Base-by-base conservation (phyloP, 208 protist species). In the Vickermania spadyakhi region DNA sequence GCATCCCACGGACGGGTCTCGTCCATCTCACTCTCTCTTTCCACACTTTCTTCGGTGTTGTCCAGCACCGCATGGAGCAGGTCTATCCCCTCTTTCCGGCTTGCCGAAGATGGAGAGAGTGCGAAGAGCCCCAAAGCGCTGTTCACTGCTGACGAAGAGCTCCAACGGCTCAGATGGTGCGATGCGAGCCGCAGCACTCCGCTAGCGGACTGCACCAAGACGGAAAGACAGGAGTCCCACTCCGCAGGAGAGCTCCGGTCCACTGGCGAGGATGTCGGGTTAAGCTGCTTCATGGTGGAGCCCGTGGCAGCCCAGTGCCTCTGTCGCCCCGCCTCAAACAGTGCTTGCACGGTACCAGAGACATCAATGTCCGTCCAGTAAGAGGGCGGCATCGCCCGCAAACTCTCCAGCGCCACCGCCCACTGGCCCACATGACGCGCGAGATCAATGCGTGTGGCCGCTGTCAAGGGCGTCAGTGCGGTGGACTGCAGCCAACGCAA, bases 291-390 rank as follows among this genome's bases (percentile, higher is more conserved):
- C n/a, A n/a, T n/a, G n/a, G n/a, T n/a, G 14, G n/a, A 23, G 14
- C 28, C 27, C 49, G 2, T 2, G 18, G 56, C 28, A 36, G 11
- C 2, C 45, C 59, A 28, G 22, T 63, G 26, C 13, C 30, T 5
- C 59, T 59, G 2, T 60, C 28, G 64, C 21, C 64, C 68, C 13
- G 76, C 73, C 25, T 57, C 60, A 57, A 85, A 86, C n/a, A 89
- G 42, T 28, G 68, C 62, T 5, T 78, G 75, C 21, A 89, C 50
- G 13, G 60, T 71, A 22, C 67, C 72, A 14, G 69, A 51, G 2
- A 86, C 68, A 28, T 91, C 84, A 55, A 83, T 73, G 56, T 89
- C 78, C 3, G 76, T 86, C 81, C 84, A 91, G 29, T 36, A 45
- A 14, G 50, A 2, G 2, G 74, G 45, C 5, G 66, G 62, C 18